Evolutionary conservation across 305 asterid species (phyloP).

Genomic region (Ilex paraguariensis): DNA sequence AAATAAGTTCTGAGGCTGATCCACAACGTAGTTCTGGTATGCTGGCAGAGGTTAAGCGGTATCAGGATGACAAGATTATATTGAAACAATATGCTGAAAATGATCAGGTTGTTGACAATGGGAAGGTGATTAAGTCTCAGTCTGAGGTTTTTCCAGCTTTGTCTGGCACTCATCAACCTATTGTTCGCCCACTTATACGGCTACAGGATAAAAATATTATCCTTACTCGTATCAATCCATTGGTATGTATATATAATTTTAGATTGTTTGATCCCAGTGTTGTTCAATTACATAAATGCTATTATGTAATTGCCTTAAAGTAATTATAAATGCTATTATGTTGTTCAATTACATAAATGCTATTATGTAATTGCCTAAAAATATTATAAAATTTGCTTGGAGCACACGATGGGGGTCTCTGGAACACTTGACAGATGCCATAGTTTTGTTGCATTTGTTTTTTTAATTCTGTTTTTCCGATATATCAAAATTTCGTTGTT

Average conservation of each 20-base stretch:
- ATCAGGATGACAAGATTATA: conserved; percentile 77
- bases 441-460: not conserved
- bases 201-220: conserved; percentile 82
- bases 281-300: not conserved
- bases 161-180: conserved; percentile 73
- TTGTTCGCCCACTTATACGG: conserved; percentile 86
- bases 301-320: no score
- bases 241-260: conserved; percentile 34
- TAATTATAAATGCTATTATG: not conserved
- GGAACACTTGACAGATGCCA: not conserved
- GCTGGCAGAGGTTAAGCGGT: conserved; percentile 80
- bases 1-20: conserved; percentile 65
- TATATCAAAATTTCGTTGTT: conserved; percentile 10
- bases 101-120: conserved; percentile 87
- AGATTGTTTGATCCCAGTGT: not conserved
- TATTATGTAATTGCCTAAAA: no score
- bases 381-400: no score
- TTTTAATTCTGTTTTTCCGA: conserved; percentile 2
- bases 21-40: conserved; percentile 78
- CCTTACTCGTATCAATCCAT: conserved; percentile 92
- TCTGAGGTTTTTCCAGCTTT: conserved; percentile 84
- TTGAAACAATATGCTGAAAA: conserved; percentile 91
- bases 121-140: conserved; percentile 76
- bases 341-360: not conserved
- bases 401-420: not conserved